These are phyloP conservation scores for Sclerospora graminicola DNA, from an alignment of 352 stramenopile genomes.

Conservation along the genomic window DNA sequence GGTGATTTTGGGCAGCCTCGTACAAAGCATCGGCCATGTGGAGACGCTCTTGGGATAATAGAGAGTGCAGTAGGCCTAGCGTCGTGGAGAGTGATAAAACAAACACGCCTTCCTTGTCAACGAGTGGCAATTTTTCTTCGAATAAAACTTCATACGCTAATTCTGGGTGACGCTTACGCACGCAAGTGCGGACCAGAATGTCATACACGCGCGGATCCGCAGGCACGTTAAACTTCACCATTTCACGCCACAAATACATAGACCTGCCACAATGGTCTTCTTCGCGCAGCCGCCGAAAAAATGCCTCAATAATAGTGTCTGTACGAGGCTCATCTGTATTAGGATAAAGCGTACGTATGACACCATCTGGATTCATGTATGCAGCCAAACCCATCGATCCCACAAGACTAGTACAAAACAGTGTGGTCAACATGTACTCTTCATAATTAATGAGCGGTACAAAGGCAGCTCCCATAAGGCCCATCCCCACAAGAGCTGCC, in stretches of 20 bases:
- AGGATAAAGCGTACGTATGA: conserved; percentile 68
- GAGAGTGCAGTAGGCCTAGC: conserved; percentile 55
- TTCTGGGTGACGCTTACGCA: conserved; percentile 78
- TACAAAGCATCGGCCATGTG: conserved; percentile 65
- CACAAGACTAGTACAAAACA: conserved; percentile 66
- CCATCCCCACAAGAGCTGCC: conserved; percentile 42
- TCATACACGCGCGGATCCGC: conserved; percentile 67
- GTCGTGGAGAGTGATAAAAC: conserved; percentile 47
- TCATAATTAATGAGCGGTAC: conserved; percentile 68
- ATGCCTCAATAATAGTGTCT: conserved; percentile 64
- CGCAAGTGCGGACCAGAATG: conserved; percentile 69
- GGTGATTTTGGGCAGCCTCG: conserved; percentile 31
- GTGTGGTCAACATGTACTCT: conserved; percentile 57
- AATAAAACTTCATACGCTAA: conserved; percentile 65
- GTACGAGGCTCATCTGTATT: conserved; percentile 61
- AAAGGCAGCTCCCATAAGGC: conserved; percentile 38
- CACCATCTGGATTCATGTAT: conserved; percentile 80
- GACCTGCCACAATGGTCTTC: conserved; percentile 75
- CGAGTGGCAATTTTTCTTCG: conserved; percentile 41
- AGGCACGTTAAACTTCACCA: conserved; percentile 59
- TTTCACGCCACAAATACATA: conserved; percentile 83
- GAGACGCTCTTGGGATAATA: conserved; percentile 49
- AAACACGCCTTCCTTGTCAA: conserved; percentile 49
- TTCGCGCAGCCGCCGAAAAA: conserved; percentile 74
- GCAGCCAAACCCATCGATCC: conserved; percentile 73